phyloP scores from a whole-genome alignment of 805 yeast species.

The Huiozyma sinensis region DNA sequence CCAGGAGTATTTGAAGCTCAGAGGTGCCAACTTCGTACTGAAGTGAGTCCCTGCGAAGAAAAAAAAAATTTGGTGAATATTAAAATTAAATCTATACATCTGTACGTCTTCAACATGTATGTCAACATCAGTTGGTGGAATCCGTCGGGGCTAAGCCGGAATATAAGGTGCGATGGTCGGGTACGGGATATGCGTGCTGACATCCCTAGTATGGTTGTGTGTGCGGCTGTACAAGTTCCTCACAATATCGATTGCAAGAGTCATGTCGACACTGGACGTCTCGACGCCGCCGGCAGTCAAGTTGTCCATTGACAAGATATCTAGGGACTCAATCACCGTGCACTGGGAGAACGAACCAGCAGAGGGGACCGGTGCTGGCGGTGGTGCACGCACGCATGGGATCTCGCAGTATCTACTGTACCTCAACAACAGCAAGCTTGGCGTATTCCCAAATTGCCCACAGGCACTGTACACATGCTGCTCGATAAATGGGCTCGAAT shows the following conservation, averaged over 20 bases:
- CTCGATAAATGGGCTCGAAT: conserved; percentile 17
- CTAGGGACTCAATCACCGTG: conserved; percentile 19
- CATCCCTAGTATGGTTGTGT: conserved; percentile 19
- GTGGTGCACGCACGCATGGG: neutral
- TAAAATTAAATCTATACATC: neutral
- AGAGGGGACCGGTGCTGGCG: neutral
- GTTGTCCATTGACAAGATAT: conserved; percentile 26
- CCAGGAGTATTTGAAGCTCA: conserved; percentile 77
- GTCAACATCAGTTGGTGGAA: neutral
- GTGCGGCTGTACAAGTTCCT: conserved; percentile 21
- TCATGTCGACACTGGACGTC: conserved; percentile 21
- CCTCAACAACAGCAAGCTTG: conserved; percentile 23
- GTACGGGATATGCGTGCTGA: conserved; percentile 2
- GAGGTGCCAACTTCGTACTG: conserved; percentile 82
- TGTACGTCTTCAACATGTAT: neutral
- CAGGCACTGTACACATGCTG: conserved; percentile 25
- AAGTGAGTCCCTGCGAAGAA: conserved; percentile 28
- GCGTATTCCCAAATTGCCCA: conserved; percentile 22
- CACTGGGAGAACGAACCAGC: conserved; percentile 28
- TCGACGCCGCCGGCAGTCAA: conserved; percentile 26
- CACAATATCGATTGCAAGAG: conserved; percentile 21
- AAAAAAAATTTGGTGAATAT: neutral
- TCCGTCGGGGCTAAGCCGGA: neutral
- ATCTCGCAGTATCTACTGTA: conserved; percentile 25
- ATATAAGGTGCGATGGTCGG: too few relatives aligned